Conservation (phyloP, 192 early-diverging fungal species). For the Linnemannia elongata region DNA sequence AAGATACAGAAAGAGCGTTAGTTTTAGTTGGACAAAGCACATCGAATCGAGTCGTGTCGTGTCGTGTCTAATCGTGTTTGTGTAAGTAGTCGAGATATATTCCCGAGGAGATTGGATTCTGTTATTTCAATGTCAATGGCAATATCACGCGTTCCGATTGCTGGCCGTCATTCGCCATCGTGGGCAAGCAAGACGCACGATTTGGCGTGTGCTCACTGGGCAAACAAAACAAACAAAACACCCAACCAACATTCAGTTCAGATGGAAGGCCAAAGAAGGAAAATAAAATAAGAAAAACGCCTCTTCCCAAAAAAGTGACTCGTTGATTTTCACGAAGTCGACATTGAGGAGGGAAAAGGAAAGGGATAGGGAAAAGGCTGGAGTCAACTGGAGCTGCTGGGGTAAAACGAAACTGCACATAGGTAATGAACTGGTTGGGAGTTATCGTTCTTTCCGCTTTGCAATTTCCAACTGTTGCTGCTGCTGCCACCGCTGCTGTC, state of each 20-base stretch:
- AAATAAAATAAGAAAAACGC: background rate
- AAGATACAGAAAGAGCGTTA: background rate
- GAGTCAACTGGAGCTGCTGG: background rate
- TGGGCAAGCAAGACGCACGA: background rate
- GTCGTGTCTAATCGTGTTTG: background rate
- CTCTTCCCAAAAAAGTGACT: background rate
- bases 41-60: too few species aligned
- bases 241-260: too few species aligned
- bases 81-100: background rate
- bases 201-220: constrained; percentile 11
- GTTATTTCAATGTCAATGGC: too few species aligned
- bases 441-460: too few species aligned
- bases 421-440: background rate
- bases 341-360: background rate
- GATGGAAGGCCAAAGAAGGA: constrained; percentile 29
- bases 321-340: background rate
- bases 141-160: constrained; percentile 15
- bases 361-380: background rate
- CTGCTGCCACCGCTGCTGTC: too few species aligned
- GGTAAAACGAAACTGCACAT: background rate
- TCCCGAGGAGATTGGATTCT: constrained; percentile 1
- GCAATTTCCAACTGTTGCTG: background rate
- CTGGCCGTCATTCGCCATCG: constrained; percentile 15
- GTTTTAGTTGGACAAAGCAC: background rate
- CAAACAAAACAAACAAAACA: background rate